phyloP scores from a whole-genome alignment of 23 red algal species.

The Porphyridium purpureum region DNA sequence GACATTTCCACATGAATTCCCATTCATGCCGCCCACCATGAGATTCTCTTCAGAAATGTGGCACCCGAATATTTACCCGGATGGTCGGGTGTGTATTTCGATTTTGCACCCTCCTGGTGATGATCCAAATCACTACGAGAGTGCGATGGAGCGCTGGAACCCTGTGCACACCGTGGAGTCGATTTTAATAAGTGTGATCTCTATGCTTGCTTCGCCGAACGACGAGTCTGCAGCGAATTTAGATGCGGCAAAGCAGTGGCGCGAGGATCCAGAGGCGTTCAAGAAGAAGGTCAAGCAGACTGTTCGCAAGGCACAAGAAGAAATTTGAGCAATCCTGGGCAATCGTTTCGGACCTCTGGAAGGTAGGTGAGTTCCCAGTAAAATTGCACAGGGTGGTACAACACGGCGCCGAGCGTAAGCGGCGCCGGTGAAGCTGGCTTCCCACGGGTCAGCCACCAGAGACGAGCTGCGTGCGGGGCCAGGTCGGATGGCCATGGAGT shows the following conservation, averaged over 20 bases:
- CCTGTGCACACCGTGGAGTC: slow-evolving; percentile 97
- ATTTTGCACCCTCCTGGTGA: slow-evolving; percentile 93
- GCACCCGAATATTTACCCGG: slow-evolving; percentile 98
- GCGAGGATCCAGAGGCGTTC: slow-evolving; percentile 73
- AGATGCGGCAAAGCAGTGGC: slow-evolving; percentile 97
- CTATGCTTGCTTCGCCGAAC: slow-evolving; percentile 88
- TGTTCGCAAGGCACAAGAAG: slow-evolving; percentile 65
- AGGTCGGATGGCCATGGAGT: too few relatives aligned
- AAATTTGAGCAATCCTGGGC: too few relatives aligned
- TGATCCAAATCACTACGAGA: slow-evolving; percentile 90
- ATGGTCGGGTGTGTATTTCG: slow-evolving; percentile 90
- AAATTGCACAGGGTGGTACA: too few relatives aligned
- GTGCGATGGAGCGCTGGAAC: slow-evolving; percentile 82
- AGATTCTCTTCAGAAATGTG: slow-evolving; percentile 84
- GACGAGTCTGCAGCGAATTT: slow-evolving; percentile 94
- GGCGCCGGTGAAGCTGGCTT: too few relatives aligned
- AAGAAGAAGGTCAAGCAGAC: slow-evolving; percentile 77
- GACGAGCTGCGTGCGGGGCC: too few relatives aligned
- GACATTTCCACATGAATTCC: slow-evolving; percentile 86
- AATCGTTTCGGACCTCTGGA: too few relatives aligned
- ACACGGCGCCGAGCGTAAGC: too few relatives aligned
- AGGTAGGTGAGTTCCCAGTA: too few relatives aligned
- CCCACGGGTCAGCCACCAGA: too few relatives aligned
- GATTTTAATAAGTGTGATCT: slow-evolving; percentile 88
- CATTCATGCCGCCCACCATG: slow-evolving; percentile 92